phyloP scores from a whole-genome alignment of 1,284 basidiomycete species.

The Leucoagaricus sp. region DNA sequence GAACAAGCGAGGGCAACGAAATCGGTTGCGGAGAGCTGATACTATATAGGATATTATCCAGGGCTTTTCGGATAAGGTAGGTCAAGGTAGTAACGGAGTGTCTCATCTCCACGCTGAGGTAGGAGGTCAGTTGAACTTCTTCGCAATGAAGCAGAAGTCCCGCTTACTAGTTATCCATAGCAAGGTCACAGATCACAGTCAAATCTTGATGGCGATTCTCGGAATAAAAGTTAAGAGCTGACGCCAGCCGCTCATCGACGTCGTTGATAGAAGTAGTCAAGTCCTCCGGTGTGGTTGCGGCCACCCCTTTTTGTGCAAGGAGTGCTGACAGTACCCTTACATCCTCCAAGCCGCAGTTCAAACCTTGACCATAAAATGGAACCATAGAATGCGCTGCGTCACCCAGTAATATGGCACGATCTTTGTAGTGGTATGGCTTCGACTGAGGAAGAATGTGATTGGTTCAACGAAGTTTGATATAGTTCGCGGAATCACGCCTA shows the following conservation, averaged over 20 bases:
- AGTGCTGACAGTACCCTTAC: slow-evolving; percentile 86
- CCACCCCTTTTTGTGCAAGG: slow-evolving; percentile 70
- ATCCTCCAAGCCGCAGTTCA: slow-evolving; percentile 98
- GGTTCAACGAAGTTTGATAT: slow-evolving; percentile 25
- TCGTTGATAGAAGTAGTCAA: slow-evolving; percentile 37
- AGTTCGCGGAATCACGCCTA: slow-evolving; percentile 32
- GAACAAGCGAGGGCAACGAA: slow-evolving; percentile 41
- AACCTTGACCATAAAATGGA: slow-evolving; percentile 97
- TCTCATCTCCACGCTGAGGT: slow-evolving; percentile 87
- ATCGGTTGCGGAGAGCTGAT: slow-evolving; percentile 51
- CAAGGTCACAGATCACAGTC: slow-evolving; percentile 87
- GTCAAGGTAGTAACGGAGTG: slow-evolving; percentile 84
- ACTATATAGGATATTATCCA: slow-evolving; percentile 79
- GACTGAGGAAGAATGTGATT: slow-evolving; percentile 50
- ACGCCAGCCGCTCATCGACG: slow-evolving; percentile 59
- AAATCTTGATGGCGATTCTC: slow-evolving; percentile 84
- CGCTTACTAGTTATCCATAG: slow-evolving; percentile 94
- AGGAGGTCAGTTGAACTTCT: slow-evolving; percentile 21
- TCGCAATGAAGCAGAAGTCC: slow-evolving; percentile 13
- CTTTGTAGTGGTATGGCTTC: slow-evolving; percentile 88
- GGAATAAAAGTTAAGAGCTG: slow-evolving; percentile 79
- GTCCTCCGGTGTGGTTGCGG: slow-evolving; percentile 32
- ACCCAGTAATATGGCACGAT: slow-evolving; percentile 86
- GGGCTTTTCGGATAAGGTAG: slow-evolving; percentile 79
- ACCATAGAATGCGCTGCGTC: slow-evolving; percentile 98